Base-by-base conservation (phyloP, 2,329 filamentous ascomycete species). In the Aspergillus amoenus region DNA sequence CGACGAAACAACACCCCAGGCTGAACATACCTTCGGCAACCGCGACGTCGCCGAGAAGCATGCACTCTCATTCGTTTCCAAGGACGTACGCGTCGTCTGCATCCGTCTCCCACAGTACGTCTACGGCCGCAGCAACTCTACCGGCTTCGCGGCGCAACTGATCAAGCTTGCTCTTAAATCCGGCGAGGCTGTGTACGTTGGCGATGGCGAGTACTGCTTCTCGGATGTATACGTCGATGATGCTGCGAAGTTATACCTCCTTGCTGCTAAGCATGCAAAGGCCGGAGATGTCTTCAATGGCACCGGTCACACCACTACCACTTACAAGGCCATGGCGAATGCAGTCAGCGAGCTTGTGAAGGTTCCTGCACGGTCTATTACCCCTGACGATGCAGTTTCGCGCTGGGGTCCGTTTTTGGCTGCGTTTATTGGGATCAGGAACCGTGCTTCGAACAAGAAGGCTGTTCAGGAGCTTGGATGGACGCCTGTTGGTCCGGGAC, bases 71-170 rank as follows among this genome's bases (percentile, higher is more conserved):
- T 56, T 64, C 18, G 61, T 61, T 3, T 49, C 68, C 32, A 59
- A 67, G 41, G 71, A 71, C 0, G 64, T 80, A 2, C 69, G 71
- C 0, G 65, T 67, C 0, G 62, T 61, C n/a, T 66, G 73, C 2
- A 59, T 79, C 11, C 72, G 78, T 0, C 69, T 79, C 1, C 60
- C 77, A 1, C 75, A 76, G 3, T 72, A 70, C 5, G 70, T 70
- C 1, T 76, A 79, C 52, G 78, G 73, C 3, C 62, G 58, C 1
- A 55, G 40, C 1, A 58, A 56, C n/a, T 11, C 5, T 54, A 67
- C 5, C 72, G 68, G 12, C 66, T 71, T 44, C 59, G 61, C 2
- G 70, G 68, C 49, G 18, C 40, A 55, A 11, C 49, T 59, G 3
- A 56, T 64, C 50, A 53, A 58, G 11, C 44, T 67, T 5, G 75